phyloP scores from a whole-genome alignment of 306 rosid species.

The Malus sylvestris region DNA sequence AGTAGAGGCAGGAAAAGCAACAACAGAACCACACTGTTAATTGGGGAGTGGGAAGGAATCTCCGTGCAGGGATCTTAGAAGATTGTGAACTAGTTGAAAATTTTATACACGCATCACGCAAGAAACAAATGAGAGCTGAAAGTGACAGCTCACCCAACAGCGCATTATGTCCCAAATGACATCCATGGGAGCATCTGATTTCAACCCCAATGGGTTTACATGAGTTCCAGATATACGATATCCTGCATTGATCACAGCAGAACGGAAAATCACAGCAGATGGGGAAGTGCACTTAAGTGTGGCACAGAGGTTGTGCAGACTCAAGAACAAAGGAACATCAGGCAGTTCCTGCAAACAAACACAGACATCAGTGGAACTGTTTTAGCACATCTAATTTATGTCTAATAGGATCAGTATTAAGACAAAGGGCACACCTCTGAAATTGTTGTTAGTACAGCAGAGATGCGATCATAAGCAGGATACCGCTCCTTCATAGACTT shows the following conservation, averaged over 20 bases:
- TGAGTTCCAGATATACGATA: conserved; percentile 90
- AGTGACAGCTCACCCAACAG: conserved; percentile 66
- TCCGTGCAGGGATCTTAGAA: neutral
- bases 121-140: neutral
- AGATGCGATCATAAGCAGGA: conserved; percentile 86
- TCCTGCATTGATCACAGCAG: conserved; percentile 95
- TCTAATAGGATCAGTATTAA: neutral
- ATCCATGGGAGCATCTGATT: conserved; percentile 92
- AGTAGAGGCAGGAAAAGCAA: neutral
- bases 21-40: neutral
- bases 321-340: conserved; percentile 87
- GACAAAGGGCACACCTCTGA: conserved; percentile 56
- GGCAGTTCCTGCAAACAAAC: conserved; percentile 65
- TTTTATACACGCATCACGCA: neutral
- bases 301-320: conserved; percentile 90
- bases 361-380: neutral
- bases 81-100: neutral
- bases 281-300: conserved; percentile 99
- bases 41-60: neutral
- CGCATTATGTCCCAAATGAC: conserved; percentile 99
- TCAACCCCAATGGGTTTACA: conserved; percentile 85
- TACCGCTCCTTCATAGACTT: conserved; percentile 63
- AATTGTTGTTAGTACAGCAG: conserved; percentile 77
- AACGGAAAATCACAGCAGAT: conserved; percentile 76
- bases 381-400: neutral